A percentile compares a stretch with the other conserved stretches of the same genome.
These are phyloP conservation scores for Laburnicola sp. DNA, from an alignment of 2,329 filamentous ascomycete genomes.

Conservation along the genomic window DNA sequence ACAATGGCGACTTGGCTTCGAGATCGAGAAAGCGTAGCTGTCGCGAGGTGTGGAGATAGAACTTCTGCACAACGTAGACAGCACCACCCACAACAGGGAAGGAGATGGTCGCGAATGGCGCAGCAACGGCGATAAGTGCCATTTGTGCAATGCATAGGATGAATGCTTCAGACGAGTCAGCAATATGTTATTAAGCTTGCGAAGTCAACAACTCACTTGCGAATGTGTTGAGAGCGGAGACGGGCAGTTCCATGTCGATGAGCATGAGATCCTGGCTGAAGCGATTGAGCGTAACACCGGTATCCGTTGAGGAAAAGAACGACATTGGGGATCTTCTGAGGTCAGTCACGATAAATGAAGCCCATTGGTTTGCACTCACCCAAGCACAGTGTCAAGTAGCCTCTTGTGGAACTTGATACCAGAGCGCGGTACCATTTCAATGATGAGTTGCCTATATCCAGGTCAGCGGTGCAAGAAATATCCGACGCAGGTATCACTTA, in stretches of 20 bases:
- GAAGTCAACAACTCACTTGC: slow-evolving; percentile 25
- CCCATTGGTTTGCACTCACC: slow-evolving; percentile 27
- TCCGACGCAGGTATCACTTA: slow-evolving; percentile 5
- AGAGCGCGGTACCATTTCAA: slow-evolving; percentile 59
- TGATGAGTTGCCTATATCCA: slow-evolving; percentile 51
- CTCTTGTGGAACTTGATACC: slow-evolving; percentile 54
- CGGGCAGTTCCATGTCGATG: slow-evolving; percentile 51
- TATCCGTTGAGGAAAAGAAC: slow-evolving; percentile 51
- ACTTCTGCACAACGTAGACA: slow-evolving; percentile 50
- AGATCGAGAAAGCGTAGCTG: slow-evolving; percentile 58
- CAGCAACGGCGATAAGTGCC: slow-evolving; percentile 45
- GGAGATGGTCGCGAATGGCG: slow-evolving; percentile 45
- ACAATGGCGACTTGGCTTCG: slow-evolving; percentile 55
- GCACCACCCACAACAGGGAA: slow-evolving; percentile 45
- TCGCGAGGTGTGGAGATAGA: slow-evolving; percentile 54
- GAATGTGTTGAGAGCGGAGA: slow-evolving; percentile 39
- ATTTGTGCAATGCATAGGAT: slow-evolving; percentile 41
- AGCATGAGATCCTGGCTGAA: slow-evolving; percentile 55
- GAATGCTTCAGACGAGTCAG: slow-evolving; percentile 26
- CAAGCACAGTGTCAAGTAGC: slow-evolving; percentile 54
- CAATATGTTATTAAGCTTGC: background rate
- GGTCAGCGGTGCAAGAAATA: background rate
- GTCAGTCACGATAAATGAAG: slow-evolving; percentile 11
- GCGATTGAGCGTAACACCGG: slow-evolving; percentile 51
- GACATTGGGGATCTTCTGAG: slow-evolving; percentile 42